phyloP scores from a whole-genome alignment of 2,329 filamentous ascomycete species.

The Sporothrix protearum region DNA sequence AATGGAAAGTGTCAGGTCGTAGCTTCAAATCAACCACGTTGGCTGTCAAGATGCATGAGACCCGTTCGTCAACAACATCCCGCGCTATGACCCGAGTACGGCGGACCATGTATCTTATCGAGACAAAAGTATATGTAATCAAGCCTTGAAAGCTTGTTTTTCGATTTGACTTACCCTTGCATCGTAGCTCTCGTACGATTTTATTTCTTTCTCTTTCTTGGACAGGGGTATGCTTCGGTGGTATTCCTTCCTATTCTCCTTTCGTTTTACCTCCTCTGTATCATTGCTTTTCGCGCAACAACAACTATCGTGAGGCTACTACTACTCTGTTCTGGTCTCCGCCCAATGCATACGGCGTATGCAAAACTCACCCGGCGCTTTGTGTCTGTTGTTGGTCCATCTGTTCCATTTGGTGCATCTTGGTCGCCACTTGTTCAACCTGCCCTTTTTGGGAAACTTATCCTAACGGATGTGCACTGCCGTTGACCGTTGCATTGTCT shows the following conservation, averaged over 20 bases:
- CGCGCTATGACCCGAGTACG: not conserved
- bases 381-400: not conserved
- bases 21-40: not conserved
- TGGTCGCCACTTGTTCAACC: not conserved
- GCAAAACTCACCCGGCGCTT: not conserved
- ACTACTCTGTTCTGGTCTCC: not conserved
- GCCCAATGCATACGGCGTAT: not conserved
- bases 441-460: not conserved
- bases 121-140: not conserved
- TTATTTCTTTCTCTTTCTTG: not conserved
- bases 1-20: not conserved
- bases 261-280: not conserved
- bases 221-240: not conserved
- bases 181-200: not conserved
- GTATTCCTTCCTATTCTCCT: not conserved
- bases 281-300: not conserved
- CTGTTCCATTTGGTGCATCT: not conserved
- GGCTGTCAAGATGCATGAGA: not conserved
- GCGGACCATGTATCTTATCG: not conserved
- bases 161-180: not conserved
- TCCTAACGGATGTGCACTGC: not conserved
- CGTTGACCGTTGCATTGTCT: not conserved
- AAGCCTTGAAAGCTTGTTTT: constrained; percentile 8
- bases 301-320: not conserved
- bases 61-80: not conserved